A percentile compares a stretch with the other conserved stretches of the same genome.
Conservation (phyloP, 2,329 filamentous ascomycete species). For the Lasiodiplodia citricola region DNA sequence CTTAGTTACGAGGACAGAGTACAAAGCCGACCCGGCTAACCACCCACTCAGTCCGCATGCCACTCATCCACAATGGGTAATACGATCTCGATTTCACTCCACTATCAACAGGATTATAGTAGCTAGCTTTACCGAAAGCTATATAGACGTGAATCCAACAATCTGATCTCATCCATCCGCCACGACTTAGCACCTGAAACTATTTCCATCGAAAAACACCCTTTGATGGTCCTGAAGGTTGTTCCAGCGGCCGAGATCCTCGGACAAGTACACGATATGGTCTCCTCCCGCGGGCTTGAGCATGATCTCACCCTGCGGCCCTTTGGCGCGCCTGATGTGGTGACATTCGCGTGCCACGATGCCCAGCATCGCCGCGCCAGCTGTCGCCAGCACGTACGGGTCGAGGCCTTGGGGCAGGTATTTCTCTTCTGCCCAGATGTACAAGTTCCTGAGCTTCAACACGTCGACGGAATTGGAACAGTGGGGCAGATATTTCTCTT, state of each 20-base stretch:
- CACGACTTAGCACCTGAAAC: not conserved
- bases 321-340: not conserved
- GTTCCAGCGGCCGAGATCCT: not conserved
- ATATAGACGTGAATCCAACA: too few species aligned
- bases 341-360: slow-evolving; percentile 37
- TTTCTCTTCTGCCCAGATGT: slow-evolving; percentile 38
- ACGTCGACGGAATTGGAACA: slow-evolving; percentile 15
- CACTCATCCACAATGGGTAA: too few species aligned
- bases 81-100: too few species aligned
- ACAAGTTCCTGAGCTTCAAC: slow-evolving; percentile 29
- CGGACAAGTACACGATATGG: not conserved
- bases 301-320: not conserved
- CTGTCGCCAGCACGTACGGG: slow-evolving; percentile 39
- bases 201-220: not conserved
- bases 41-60: too few species aligned
- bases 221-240: not conserved
- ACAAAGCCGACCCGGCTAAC: too few species aligned
- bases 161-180: too few species aligned
- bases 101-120: too few species aligned
- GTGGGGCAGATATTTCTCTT: slow-evolving; percentile 40
- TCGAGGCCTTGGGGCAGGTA: slow-evolving; percentile 41
- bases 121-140: too few species aligned
- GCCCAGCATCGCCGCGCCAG: slow-evolving; percentile 38
- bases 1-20: too few species aligned
- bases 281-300: not conserved